Evolutionary conservation across 129 eudicot genomes (phyloP), one percentile per base, ranked within the genome.

Genomic region (Chrysanthemum lavandulifolium): DNA sequence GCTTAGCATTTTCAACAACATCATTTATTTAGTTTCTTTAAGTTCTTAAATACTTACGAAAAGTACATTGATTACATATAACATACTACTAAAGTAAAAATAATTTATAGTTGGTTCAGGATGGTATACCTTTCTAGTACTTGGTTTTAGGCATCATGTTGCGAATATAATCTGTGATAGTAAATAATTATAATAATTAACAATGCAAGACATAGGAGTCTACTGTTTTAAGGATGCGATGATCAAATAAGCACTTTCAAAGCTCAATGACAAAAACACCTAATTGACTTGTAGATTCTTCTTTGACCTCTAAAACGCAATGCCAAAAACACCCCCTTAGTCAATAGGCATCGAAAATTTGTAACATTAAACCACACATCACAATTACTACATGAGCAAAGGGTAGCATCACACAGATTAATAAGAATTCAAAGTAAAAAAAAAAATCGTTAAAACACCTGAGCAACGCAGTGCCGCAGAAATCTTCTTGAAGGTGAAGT

Each of bases 401-500:
- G 19, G 33, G 54, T 53, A 50, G n/a, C 45, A 74, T 76, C 19
- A 48, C 13, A 25, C 13, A 31, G 6, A 67, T 11, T 19, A 68
- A 75, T 54, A 65, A 66, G 47, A 2, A 15, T 55, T 66, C 48
- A 65, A 66, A 75, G 14, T 10, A n/a, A n/a, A n/a, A n/a, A 0
- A 55, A 8, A 23, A 11, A 48, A 7, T 48, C 36, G 13, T n/a
- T 0, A 8, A 64, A 21, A 18, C 7, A 90, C 99, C 99, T 95
- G 25, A 95, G 88, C 55, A 95, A 85, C 45, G 97, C 99, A 83
- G 99, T 95, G 76, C 99, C 99, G 60, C 99, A 95, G 27, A 95
- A 95, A 80, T 95, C 99, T 82, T 95, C 99, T 80, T 95, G 99
- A 8, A 95, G 85, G 82, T 90, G 99, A 67, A 95, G 96, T 11